Base-by-base conservation (phyloP, 2,329 filamentous ascomycete species). In the Cladosporium oxysporum region DNA sequence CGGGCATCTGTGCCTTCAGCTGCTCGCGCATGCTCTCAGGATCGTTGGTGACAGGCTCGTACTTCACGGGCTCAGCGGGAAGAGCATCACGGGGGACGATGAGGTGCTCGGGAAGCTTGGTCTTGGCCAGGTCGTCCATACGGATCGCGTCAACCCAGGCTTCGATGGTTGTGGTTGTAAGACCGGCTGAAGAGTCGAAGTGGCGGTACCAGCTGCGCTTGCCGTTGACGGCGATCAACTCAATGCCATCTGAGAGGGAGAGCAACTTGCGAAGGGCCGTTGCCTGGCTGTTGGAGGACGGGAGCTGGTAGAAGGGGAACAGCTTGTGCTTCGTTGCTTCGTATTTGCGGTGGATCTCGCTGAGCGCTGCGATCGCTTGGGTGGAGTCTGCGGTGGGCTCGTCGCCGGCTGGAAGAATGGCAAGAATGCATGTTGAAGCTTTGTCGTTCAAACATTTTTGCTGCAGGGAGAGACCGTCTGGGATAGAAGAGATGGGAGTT, bases 91-190 rank as follows among this genome's bases (percentile, higher is more conserved):
- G 67, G 6, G 70, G 66, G 10, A 75, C 72, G 11, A 83, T 69
- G 41, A 83, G 57, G 5, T 74, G 74, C 66, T 90, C 86, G 49
- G 83, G 84, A 18, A 93, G 75, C 71, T 87, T 91, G 73, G 88
- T 84, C 83, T 94, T 97, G 66, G 85, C 81, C 2, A 92, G 91
- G 75, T 98, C 94, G 62, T 93, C 92, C 83, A 99, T 85, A 44
- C 92, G 89, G 68, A 98, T 92, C n/a, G 87, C 85, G 74, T 99
- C 95, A 66, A 99, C 87, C 92, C 94, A 99, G 68, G 82, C 81
- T 80, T 97, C 92, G 33, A 99, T 81, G 16, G 23, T 31, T 26
- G 61, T 31, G 5, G 50, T 47, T 7, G 50, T 57, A 29, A 84
- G 85, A 63, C 85, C 82, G 7, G 69, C 66, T 64, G 85, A 86